Base-by-base conservation (phyloP, 805 yeast genomes). In the Yarrowia sp. region DNA sequence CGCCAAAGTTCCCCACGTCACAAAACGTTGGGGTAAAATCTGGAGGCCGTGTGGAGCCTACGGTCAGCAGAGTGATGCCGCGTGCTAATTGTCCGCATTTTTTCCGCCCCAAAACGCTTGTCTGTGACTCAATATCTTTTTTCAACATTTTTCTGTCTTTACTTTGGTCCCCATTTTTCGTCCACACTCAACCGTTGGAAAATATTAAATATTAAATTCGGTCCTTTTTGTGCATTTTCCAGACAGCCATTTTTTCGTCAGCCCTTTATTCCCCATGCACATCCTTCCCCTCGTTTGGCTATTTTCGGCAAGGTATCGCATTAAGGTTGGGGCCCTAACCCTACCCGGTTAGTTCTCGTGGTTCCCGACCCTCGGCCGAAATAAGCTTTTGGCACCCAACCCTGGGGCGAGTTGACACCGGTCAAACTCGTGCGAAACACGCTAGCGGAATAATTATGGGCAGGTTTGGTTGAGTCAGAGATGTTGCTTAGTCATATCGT, bases 21-120 rank as follows among this genome's bases (percentile, higher is more conserved):
- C n/a, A 43, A 12, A 44, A 43, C 49, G 49, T 43, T 43, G 49
- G 49, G 49, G 49, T 22, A 41, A 14, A n/a, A n/a, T n/a, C n/a
- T n/a, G n/a, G n/a, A n/a, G 36, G 17, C 40, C 17, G 40, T 36
- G 21, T n/a, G 7, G n/a, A 22, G 24, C 16, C 49, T 24, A 43
- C 49, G n/a, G 16, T 19, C 3, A 10, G 14, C 3, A 10, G 17
- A 3, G 35, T n/a, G 21, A 11, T n/a, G 9, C 9, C 21, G 9
- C n/a, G 36, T n/a, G 12, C 32, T 14, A 28, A n/a, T 48, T 48
- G 6, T 48, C 36, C 52, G 52, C 2, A 12, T 30, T 48, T 48
- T 48, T 48, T 22, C 52, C 21, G 12, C n/a, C 22, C 22, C 32
- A 26, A 16, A 7, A 5, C 10, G 5, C 30, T 14, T 4, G 3